Evolutionary conservation across 73 alveolate genomes (phyloP).

Genomic region (Tetrahymena malaccensis): DNA sequence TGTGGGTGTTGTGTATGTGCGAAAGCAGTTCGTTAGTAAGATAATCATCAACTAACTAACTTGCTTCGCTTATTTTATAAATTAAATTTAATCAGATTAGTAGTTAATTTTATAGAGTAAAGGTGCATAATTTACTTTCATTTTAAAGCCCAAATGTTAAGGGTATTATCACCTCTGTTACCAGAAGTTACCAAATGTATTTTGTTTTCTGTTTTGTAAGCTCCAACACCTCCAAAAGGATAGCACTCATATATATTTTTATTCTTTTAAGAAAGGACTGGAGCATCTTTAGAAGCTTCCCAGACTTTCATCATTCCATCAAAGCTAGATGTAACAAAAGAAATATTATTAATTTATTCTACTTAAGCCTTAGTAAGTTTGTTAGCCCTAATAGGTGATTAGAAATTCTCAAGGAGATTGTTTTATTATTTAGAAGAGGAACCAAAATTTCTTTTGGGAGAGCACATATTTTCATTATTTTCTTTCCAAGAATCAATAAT

Average conservation of each 20-base stretch:
- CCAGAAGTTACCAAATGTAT: not conserved
- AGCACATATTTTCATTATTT: not conserved
- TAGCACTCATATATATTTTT: conserved; percentile 25
- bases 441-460: not conserved
- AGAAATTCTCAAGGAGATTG: not conserved
- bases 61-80: no score
- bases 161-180: not conserved
- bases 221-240: conserved; percentile 44
- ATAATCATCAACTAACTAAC: not conserved
- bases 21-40: not conserved
- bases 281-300: conserved; percentile 1
- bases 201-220: not conserved
- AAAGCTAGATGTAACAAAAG: conserved; percentile 28
- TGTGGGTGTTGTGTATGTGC: no score
- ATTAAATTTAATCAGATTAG: not conserved
- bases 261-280: not conserved
- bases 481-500: not conserved
- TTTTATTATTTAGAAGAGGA: not conserved
- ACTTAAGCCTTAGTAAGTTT: not conserved
- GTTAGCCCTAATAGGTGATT: conserved; percentile 10
- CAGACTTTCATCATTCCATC: conserved; percentile 28
- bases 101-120: not conserved
- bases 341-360: conserved; percentile 5
- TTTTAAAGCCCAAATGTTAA: not conserved
- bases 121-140: not conserved